These are phyloP conservation scores for Triangularia setosa DNA, from an alignment of 2,329 filamentous ascomycete genomes.

Conservation along the genomic window DNA sequence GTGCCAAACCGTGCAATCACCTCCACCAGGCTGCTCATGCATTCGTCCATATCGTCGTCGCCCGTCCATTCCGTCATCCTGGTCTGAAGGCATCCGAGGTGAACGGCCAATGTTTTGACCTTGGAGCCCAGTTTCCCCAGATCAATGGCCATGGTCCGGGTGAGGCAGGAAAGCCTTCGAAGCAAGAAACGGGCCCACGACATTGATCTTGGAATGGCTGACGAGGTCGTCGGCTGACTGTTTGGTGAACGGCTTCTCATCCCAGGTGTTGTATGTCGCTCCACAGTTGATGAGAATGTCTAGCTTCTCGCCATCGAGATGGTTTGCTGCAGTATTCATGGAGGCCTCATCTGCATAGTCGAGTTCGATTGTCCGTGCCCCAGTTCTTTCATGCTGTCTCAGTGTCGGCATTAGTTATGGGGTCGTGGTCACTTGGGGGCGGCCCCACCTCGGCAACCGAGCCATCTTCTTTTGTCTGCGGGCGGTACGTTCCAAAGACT, in stretches of 20 bases:
- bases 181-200: constrained; percentile 4
- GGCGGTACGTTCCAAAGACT: constrained; percentile 7
- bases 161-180: constrained; percentile 3
- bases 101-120: neutral
- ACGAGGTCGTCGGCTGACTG: neutral
- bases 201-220: constrained; percentile 2
- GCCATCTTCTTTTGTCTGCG: neutral
- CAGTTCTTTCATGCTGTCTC: neutral
- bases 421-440: neutral
- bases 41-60: constrained; percentile 6
- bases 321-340: neutral
- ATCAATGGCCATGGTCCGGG: constrained; percentile 4
- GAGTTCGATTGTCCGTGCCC: neutral
- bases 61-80: constrained; percentile 2
- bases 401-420: neutral
- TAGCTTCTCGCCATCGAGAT: neutral
- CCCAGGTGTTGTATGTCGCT: constrained; percentile 1
- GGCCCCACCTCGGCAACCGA: neutral
- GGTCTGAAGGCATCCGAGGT: constrained; percentile 1
- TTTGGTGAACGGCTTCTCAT: constrained; percentile 1
- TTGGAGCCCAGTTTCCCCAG: neutral
- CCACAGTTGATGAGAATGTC: neutral
- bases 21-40: neutral
- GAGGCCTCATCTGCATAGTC: neutral
- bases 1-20: constrained; percentile 1